Conservation (phyloP, 2,329 filamentous ascomycete species). For the Microdochium bolleyi region DNA sequence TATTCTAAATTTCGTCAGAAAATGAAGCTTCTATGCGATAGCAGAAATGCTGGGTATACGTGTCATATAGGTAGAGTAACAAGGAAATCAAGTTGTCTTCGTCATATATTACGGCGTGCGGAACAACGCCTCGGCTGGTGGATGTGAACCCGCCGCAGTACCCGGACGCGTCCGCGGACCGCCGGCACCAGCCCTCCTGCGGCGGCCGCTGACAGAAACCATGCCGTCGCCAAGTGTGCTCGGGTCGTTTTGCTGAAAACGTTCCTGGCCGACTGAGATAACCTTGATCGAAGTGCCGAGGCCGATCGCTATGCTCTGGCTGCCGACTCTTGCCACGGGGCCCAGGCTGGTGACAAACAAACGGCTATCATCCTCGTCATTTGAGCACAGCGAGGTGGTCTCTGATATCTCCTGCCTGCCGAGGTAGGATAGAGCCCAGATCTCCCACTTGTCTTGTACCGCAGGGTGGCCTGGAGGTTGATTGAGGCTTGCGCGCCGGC, state of each 20-base stretch:
- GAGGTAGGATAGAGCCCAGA: conserved; percentile 43
- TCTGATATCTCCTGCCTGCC: conserved; percentile 36
- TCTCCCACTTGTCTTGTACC: conserved; percentile 37
- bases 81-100: too few relatives aligned
- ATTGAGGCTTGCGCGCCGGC: conserved; percentile 13
- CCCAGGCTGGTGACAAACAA: conserved; percentile 60
- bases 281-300: conserved; percentile 69
- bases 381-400: conserved; percentile 32
- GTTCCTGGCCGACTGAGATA: conserved; percentile 57
- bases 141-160: not conserved
- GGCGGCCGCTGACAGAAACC: conserved; percentile 21
- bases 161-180: not conserved
- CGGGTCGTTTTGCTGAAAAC: conserved; percentile 42
- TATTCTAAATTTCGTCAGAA: too few relatives aligned
- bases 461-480: conserved; percentile 2
- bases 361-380: conserved; percentile 34
- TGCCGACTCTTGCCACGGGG: conserved; percentile 55
- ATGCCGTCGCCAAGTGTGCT: conserved; percentile 23
- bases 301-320: conserved; percentile 58
- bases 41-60: too few relatives aligned
- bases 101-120: too few relatives aligned
- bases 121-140: too few relatives aligned
- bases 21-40: too few relatives aligned
- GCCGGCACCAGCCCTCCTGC: conserved; percentile 3
- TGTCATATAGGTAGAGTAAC: too few relatives aligned